Evolutionary conservation across 495 filamentous ascomycete genomes (phyloP).

Genomic region (Aspergillus affinis): DNA sequence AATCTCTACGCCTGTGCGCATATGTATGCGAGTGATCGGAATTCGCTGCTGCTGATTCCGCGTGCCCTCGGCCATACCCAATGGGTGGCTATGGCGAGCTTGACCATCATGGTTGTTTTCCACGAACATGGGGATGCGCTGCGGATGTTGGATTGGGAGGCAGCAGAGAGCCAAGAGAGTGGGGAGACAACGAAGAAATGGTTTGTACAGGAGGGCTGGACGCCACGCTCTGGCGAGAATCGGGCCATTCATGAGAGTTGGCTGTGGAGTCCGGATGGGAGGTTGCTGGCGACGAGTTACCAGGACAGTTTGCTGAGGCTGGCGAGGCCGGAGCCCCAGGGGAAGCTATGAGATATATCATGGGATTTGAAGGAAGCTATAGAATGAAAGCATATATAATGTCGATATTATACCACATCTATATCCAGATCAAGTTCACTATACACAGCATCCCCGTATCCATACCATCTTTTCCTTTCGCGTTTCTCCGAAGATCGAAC

Average conservation of each 20-base stretch:
- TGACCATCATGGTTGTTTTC: conserved; percentile 63
- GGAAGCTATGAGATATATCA: conserved; percentile 27
- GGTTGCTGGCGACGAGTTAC: conserved; percentile 61
- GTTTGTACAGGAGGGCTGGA: conserved; percentile 69
- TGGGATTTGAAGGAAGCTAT: neutral
- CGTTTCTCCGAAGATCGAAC: neutral
- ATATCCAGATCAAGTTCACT: neutral
- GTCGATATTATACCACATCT: neutral
- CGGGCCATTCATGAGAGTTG: conserved; percentile 60
- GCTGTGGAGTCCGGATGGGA: conserved; percentile 61
- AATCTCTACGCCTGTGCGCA: conserved; percentile 65
- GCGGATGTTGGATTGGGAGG: conserved; percentile 40
- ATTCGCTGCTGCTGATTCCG: conserved; percentile 62
- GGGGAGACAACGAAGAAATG: conserved; percentile 47
- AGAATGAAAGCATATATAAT: neutral
- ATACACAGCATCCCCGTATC: neutral
- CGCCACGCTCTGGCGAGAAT: conserved; percentile 54
- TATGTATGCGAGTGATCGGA: conserved; percentile 67
- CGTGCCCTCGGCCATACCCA: conserved; percentile 58
- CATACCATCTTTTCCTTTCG: too few species aligned
- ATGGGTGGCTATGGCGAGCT: conserved; percentile 55
- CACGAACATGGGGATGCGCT: conserved; percentile 47
- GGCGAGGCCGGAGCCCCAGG: conserved; percentile 14
- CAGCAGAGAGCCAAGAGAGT: conserved; percentile 12
- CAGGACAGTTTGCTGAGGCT: conserved; percentile 58